Conservation (phyloP, 257 asterid species). For the Scutellaria baicalensis region DNA sequence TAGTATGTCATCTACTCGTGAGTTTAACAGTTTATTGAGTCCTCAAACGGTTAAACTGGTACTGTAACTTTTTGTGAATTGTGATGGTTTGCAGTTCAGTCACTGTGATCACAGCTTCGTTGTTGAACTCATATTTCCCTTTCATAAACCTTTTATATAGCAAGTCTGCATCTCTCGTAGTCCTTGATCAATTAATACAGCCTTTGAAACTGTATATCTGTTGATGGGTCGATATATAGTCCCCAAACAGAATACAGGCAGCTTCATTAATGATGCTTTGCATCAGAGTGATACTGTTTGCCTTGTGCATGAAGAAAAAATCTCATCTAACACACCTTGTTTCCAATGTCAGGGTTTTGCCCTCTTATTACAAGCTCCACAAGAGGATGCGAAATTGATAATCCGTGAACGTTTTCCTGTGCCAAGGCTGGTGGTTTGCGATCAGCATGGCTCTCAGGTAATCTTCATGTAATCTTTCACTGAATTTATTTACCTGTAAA, state of each 20-base stretch:
- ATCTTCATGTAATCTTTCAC: slow-evolving; percentile 47
- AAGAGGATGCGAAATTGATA: slow-evolving; percentile 73
- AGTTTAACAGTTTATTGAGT: background rate
- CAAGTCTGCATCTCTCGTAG: background rate
- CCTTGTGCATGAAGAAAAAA: background rate
- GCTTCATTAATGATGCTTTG: slow-evolving; percentile 3
- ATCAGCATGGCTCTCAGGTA: slow-evolving; percentile 99
- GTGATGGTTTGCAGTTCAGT: background rate
- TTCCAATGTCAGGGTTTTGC: slow-evolving; percentile 60
- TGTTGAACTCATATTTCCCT: background rate
- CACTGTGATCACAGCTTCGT: background rate
- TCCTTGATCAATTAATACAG: background rate
- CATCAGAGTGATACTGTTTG: background rate
- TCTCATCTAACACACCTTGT: background rate
- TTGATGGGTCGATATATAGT: background rate
- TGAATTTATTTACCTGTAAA: background rate
- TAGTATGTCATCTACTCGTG: background rate
- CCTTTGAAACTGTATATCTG: background rate
- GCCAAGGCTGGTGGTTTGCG: slow-evolving; percentile 95
- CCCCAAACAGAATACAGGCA: background rate
- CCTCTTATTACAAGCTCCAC: slow-evolving; percentile 82
- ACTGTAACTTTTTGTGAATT: background rate
- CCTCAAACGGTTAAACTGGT: background rate
- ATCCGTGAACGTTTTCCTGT: slow-evolving; percentile 87
- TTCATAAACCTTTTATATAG: background rate